A percentile compares a stretch with the other conserved stretches of the same genome.
These are phyloP conservation scores for Chytriomyces confervae DNA, from an alignment of 192 early-diverging fungal species.

Conservation along the genomic window DNA sequence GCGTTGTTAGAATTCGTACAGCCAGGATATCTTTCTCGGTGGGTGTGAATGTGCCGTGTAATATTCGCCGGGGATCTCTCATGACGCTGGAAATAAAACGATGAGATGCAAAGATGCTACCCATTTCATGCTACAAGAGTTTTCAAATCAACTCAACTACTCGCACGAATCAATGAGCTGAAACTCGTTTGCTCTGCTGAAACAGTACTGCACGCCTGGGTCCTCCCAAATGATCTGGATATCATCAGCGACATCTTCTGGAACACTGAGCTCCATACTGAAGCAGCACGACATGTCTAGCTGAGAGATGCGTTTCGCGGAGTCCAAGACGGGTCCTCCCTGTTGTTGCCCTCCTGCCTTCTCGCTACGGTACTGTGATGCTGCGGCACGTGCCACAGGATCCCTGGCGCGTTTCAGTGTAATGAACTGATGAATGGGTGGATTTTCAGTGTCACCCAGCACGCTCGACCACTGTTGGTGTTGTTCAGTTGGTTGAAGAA, in stretches of 20 bases:
- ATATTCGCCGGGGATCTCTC: constrained; percentile 10
- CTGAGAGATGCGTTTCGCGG: no score
- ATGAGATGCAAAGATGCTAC: not conserved
- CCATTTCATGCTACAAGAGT: constrained; percentile 4
- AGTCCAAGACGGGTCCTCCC: no score
- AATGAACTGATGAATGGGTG: not conserved
- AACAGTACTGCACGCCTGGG: constrained; percentile 45
- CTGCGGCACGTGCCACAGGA: no score
- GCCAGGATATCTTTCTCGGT: constrained; percentile 72
- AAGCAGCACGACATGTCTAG: constrained; percentile 21
- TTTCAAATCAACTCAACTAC: constrained; percentile 37
- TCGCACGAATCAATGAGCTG: constrained; percentile 53
- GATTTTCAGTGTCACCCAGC: no score
- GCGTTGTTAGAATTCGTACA: constrained; percentile 69
- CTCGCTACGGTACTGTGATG: no score
- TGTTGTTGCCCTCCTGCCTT: no score
- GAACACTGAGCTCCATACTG: constrained; percentile 61
- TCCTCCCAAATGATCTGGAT: constrained; percentile 48
- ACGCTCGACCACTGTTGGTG: no score
- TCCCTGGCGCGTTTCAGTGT: not conserved
- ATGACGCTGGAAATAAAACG: constrained; percentile 6
- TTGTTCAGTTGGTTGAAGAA: no score
- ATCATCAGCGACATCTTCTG: constrained; percentile 6
- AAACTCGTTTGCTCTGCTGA: constrained; percentile 43
- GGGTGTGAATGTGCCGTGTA: constrained; percentile 56